Evolutionary conservation across 176 grass and related monocot species (phyloP), one percentile per base, ranked within the genome.

Genomic region (Aegilops speltoides): DNA sequence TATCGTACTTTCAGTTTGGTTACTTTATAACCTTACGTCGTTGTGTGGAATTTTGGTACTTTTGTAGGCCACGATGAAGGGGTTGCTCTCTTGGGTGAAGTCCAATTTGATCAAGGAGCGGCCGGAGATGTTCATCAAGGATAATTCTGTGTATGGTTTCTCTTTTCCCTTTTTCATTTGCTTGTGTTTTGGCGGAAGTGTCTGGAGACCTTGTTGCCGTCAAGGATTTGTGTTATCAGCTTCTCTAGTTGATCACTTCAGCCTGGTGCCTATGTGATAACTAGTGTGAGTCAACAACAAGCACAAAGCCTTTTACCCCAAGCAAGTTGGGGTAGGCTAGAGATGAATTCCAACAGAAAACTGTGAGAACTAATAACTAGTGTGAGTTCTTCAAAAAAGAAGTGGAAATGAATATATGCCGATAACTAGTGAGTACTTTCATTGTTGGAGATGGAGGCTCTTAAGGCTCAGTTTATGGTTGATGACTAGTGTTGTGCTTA

Each of bases 111-210:
- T 98, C 88, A 98, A 98, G 84, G 96, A 98, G 82, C 86, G 92
- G 15, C 93, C 90, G 3, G 96, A 98, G 84, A 98, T 98, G 96
- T 98, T 98, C 87, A 50, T 98, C 46, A 96, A 98, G 83, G 96
- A 84, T 0, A 91, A 94, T 46, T 88, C 90, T 12, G 96, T 95
- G 93, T 98, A 95, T 48, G 89, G 34, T 34, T 54, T 83, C n/a
- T 17, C 5, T 50, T 62, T 10, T 69, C 60, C 3, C 23, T 29
- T 62, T 8, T 74, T 74, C 3, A 20, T 46, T 71, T 4, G 6
- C 57, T 46, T 34, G 4, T 9, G 22, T 59, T 59, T 20, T 59
- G 7, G 56, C 20, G 20, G 56, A 59, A 59, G 56, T 59, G 7
- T 59, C 19, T 59, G 56, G 20, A 28, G 23, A 17, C 68, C 68